These are phyloP conservation scores for Tylopilus sp. DNA, from an alignment of 1,284 basidiomycete genomes.

Conservation along the genomic window DNA sequence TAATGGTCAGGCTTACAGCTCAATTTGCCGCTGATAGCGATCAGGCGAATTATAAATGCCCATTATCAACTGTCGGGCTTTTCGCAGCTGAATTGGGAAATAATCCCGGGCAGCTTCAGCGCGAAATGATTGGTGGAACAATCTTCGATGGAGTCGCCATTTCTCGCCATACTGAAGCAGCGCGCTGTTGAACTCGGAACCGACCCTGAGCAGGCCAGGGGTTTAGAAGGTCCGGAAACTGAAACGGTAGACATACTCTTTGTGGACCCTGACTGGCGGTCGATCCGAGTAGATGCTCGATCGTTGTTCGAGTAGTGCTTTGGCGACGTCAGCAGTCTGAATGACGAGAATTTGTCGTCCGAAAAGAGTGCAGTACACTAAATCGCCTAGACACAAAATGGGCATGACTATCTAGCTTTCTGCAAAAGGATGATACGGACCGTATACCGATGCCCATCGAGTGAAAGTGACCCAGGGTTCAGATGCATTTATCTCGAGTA, in stretches of 20 bases:
- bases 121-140: conserved; percentile 33
- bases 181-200: conserved; percentile 32
- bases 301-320: conserved; percentile 34
- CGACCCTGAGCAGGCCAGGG: conserved; percentile 17
- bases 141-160: conserved; percentile 32
- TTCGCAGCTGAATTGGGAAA: conserved; percentile 29
- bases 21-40: conserved; percentile 29
- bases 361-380: conserved; percentile 28
- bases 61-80: conserved; percentile 27
- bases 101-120: conserved; percentile 27
- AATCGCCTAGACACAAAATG: conserved; percentile 17
- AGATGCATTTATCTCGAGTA: conserved; percentile 24
- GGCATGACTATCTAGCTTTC: conserved; percentile 4
- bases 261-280: conserved; percentile 24
- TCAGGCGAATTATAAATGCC: conserved; percentile 23
- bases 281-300: conserved; percentile 35
- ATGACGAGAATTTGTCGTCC: conserved; percentile 28
- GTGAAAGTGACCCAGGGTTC: conserved; percentile 32
- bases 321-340: conserved; percentile 32
- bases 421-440: conserved; percentile 16
- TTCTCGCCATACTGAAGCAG: conserved; percentile 29
- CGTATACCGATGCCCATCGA: conserved; percentile 27
- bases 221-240: conserved; percentile 1
- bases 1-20: conserved; percentile 23
- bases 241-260: conserved; percentile 17